Evolutionary conservation across 164 flowering plant genomes (phyloP), one percentile per base, ranked within the genome.

Genomic region (Stephania japonica): DNA sequence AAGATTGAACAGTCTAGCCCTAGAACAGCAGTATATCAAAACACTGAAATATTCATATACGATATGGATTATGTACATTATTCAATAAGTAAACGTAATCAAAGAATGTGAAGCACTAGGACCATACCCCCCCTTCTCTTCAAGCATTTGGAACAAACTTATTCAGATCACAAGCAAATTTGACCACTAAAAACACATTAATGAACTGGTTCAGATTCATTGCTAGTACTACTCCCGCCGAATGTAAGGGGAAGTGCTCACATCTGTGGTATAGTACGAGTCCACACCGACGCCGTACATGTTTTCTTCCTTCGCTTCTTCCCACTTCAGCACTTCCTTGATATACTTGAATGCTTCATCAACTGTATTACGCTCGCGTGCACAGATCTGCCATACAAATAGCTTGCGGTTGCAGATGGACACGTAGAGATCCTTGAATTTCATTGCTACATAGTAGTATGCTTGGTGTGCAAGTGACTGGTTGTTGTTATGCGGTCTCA

Each of bases 301-400:
- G 76, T 78, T 84, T n/a, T 87, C 94, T 13, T 92, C 98, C 76
- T 83, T 93, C 81, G 91, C 97, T 3, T 96, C 98, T 23, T 93
- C 98, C 99, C 99, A 96, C 77, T 88, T 92, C 62, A 94, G 84
- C 63, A 96, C 92, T 81, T 96, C 97, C 72, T 94, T 85, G 76
- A 88, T 82, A 64, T 92, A 96, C 83, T 91, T 96, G 77, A 96
- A 96, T 10, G 92, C 90, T 81, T 93, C 97, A 64, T 93, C 97
- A 0, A 92, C 71, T 0, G 91, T 91, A 19, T 72, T 77, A 16
- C 98, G 84, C 25, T 93, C 98, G 75, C 97, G 81, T 3, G 97
- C 94, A 69, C 80, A 78, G 14, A 90, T 82, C 80, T 96, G 97
- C 87, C 92, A 90, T 66, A 94, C 99, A 62, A 91, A 96, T 5